Evolutionary conservation across 768 basidiomycete genomes (phyloP).

Genomic region (Exsudoporus frostii): DNA sequence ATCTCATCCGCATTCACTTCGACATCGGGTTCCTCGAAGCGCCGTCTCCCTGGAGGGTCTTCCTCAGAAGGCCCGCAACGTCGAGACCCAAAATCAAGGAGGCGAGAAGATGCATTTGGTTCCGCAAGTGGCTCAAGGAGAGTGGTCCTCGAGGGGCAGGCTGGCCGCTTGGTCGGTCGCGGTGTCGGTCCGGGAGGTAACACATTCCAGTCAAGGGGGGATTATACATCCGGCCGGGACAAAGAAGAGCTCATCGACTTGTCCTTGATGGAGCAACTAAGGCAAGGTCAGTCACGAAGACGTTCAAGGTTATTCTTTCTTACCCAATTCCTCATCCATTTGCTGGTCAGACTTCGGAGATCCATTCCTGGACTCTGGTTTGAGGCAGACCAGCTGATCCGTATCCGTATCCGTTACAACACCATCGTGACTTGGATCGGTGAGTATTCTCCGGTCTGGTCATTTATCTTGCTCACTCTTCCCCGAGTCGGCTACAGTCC

Average conservation of each 20-base stretch:
- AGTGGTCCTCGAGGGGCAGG: conserved; percentile 22
- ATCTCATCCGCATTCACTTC: conserved; percentile 20
- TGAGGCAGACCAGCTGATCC: conserved; percentile 27
- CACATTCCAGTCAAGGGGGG: conserved; percentile 30
- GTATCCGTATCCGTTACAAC: background rate
- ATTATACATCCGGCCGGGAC: conserved; percentile 45
- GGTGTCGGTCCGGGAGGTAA: conserved; percentile 13
- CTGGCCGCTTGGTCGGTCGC: conserved; percentile 6
- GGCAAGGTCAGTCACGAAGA: conserved; percentile 43
- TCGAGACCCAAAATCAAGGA: conserved; percentile 50
- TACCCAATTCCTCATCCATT: background rate
- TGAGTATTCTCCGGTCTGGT: conserved; percentile 2
- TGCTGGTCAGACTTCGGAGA: conserved; percentile 48
- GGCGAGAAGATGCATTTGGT: conserved; percentile 41
- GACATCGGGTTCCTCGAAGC: conserved; percentile 41
- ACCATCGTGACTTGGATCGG: background rate
- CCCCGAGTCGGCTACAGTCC: background rate
- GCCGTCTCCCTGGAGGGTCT: conserved; percentile 49
- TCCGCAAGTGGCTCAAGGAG: conserved; percentile 21
- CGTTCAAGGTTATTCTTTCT: background rate
- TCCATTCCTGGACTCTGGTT: conserved; percentile 44
- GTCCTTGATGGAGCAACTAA: conserved; percentile 47
- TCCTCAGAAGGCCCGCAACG: conserved; percentile 41
- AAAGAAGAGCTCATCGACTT: conserved; percentile 56
- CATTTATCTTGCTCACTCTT: conserved; percentile 2